A percentile compares a stretch with the other conserved stretches of the same genome.
Evolutionary conservation across 2,329 filamentous ascomycete genomes (phyloP).

Genomic region (Talaromyces sp.): DNA sequence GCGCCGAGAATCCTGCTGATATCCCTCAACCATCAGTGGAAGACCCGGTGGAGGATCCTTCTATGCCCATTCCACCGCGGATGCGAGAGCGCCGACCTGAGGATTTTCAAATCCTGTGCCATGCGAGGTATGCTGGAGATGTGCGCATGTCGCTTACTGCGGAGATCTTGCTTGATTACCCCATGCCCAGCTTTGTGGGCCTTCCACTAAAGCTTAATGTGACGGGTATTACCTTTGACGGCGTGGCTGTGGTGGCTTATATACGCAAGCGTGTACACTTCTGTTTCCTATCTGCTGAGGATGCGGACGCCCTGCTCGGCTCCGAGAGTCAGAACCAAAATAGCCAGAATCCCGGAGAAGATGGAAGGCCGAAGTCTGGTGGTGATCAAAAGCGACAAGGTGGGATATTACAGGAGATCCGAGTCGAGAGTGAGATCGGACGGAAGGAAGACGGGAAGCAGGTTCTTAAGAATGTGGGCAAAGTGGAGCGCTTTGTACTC

Average conservation of each 20-base stretch:
- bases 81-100: conserved; percentile 76
- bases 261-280: conserved; percentile 89
- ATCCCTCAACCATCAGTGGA: conserved; percentile 25
- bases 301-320: conserved; percentile 75
- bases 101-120: conserved; percentile 89
- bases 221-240: conserved; percentile 92
- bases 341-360: conserved; percentile 25
- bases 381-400: conserved; percentile 59
- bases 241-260: conserved; percentile 87
- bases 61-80: conserved; percentile 48
- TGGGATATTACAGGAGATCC: conserved; percentile 85
- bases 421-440: conserved; percentile 96
- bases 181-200: conserved; percentile 96
- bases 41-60: conserved; percentile 23
- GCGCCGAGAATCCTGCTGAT: conserved; percentile 24
- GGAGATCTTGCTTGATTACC: conserved; percentile 94
- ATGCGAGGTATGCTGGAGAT: conserved; percentile 86
- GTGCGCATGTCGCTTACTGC: conserved; percentile 86
- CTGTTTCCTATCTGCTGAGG: conserved; percentile 90
- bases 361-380: conserved; percentile 36
- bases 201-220: conserved; percentile 94
- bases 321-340: conserved; percentile 46
- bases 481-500: conserved; percentile 95
- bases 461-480: conserved; percentile 96
- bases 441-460: conserved; percentile 89